A percentile compares a stretch with the other conserved stretches of the same genome.
phyloP scores from a whole-genome alignment of 2,329 filamentous ascomycete genomes.

The Hymenoscyphus occultus region DNA sequence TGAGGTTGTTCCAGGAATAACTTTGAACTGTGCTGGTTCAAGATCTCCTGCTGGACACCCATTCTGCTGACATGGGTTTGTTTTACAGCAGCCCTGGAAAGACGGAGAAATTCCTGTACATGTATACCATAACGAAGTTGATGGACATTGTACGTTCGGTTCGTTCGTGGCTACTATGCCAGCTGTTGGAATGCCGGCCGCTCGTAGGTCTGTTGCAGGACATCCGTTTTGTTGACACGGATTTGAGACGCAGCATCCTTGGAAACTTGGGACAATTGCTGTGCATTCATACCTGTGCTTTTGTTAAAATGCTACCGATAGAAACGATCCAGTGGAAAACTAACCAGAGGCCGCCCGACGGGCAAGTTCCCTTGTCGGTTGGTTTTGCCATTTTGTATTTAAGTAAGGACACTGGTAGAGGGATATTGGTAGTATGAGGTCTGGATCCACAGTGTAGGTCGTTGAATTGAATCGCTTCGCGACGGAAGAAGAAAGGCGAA shows the following conservation, averaged over 20 bases:
- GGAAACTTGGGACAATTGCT: conserved; percentile 17
- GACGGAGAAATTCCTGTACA: background rate
- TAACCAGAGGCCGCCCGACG: background rate
- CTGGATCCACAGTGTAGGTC: background rate
- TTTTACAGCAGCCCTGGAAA: conserved; percentile 3
- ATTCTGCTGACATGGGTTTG: background rate
- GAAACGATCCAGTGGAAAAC: background rate
- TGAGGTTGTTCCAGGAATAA: conserved; percentile 6
- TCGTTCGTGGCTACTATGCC: background rate
- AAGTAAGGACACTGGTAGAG: background rate
- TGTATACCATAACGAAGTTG: background rate
- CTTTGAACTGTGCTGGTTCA: conserved; percentile 8
- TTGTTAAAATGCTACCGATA: background rate
- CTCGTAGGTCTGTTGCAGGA: conserved; percentile 20
- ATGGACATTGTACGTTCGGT: background rate
- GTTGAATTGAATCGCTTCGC: background rate
- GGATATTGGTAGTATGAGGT: background rate
- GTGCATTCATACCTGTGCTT: conserved; percentile 35
- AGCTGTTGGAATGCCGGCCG: conserved; percentile 14
- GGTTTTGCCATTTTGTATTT: conserved; percentile 1
- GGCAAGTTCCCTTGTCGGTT: conserved; percentile 8
- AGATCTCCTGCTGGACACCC: conserved; percentile 6
- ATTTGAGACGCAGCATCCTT: conserved; percentile 23
- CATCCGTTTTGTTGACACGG: conserved; percentile 21
- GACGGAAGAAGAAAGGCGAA: background rate